Base-by-base conservation (phyloP, 2,329 filamentous ascomycete species). In the Colletotrichum noveboracense region DNA sequence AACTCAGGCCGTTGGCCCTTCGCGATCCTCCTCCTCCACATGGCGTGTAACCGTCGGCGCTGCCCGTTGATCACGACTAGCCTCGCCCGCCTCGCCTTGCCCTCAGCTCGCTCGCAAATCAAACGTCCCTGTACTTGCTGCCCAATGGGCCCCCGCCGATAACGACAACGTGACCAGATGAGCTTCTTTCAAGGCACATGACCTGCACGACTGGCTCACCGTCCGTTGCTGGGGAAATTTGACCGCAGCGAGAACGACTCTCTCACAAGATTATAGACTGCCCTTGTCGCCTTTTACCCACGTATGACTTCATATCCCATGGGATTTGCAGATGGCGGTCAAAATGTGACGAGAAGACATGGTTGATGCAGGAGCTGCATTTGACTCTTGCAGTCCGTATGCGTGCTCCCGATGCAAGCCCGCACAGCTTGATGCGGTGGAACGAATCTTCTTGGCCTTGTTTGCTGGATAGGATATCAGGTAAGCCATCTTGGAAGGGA, bases 61-160 rank as follows among this genome's bases (percentile, higher is more conserved):
- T 70, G 68, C 30, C 52, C 67, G 75, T 74, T 48, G 66, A 71
- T 71, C 36, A n/a, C 61, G 34, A 30, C 61, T 55, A 67, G 68
- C 68, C 68, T 78, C 76, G 68, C 75, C 75, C 74, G 68, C 68
- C 68, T 78, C 75, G 76, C 76, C 76, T 72, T 72, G 71, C 52
- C 24, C 64, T 77, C 76, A 77, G 76, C 76, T 77, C 64, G 52
- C 67, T 77, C 64, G 52, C 67, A 66, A 67, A 72, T 70, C 71
- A 72, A 64, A 58, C 52, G 36, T 66, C 48, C 66, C 66, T 38
- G 76, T 18, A 48, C 21, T 62, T 67, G 65, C 76, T 66, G 76
- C 69, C 76, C 76, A 77, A 77, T 77, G 52, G 71, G 60, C 32
- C 36, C 60, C 14, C 52, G 60, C 18, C 60, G 60, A 76, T 66